Percentiles rank a stretch among this genome's conserved stretches.
Conservation (phyloP, 2,329 filamentous ascomycete genomes). For the Chalaropsis ovoidea region DNA sequence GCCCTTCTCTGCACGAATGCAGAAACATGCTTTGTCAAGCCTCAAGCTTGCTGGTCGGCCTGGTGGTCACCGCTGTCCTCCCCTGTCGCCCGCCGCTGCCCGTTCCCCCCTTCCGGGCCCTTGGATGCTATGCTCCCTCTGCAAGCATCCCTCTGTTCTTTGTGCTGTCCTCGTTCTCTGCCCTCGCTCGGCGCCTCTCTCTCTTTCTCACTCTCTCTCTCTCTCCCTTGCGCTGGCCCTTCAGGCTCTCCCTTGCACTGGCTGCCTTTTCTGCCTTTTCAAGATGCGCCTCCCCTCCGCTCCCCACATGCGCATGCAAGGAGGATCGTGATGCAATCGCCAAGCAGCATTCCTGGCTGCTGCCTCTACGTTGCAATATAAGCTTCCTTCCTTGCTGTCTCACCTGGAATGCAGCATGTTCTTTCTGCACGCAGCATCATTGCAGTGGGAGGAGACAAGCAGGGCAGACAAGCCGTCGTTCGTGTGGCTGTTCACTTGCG, state of each 20-base stretch:
- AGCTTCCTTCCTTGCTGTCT: conserved; percentile 4
- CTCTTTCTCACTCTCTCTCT: too few relatives aligned
- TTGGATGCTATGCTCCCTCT: background rate
- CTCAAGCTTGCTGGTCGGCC: background rate
- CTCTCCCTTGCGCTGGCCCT: background rate
- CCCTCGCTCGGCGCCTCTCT: background rate
- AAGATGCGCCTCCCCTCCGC: background rate
- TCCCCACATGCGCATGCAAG: background rate
- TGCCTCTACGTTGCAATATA: conserved; percentile 3
- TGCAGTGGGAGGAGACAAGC: too few relatives aligned
- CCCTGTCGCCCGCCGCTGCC: background rate
- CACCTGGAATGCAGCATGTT: conserved; percentile 2
- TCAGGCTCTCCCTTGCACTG: background rate
- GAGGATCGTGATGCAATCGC: background rate
- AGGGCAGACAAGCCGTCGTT: too few relatives aligned
- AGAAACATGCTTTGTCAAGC: too few relatives aligned
- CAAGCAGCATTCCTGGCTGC: conserved; percentile 14
- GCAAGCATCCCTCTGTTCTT: background rate
- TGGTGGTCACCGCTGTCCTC: background rate
- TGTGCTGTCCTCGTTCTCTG: background rate
- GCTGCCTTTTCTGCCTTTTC: background rate
- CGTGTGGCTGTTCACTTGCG: too few relatives aligned
- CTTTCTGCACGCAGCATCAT: background rate
- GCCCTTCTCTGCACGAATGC: background rate
- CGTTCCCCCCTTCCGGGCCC: too few relatives aligned